Evolutionary conservation across 805 yeast species (phyloP).

Genomic region (Yarrowia keelungensis): DNA sequence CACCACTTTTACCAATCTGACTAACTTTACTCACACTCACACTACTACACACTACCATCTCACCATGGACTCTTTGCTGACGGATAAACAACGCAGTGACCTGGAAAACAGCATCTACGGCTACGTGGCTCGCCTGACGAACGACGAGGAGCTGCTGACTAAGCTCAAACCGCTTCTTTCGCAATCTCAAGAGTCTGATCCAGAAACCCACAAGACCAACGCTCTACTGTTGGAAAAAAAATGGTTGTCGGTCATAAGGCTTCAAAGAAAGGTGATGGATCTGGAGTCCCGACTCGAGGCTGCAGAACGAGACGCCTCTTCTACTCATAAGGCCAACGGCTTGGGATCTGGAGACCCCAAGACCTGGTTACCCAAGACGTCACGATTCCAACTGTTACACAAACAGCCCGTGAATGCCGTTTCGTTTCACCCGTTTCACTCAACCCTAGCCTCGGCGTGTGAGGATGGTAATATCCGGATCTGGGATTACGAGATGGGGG

Average conservation of each 20-base stretch:
- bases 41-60: neutral
- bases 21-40: neutral
- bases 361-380: slow-evolving; percentile 68
- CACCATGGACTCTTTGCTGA: slow-evolving; percentile 49
- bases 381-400: slow-evolving; percentile 59
- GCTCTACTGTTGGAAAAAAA: slow-evolving; percentile 66
- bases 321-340: neutral
- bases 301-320: slow-evolving; percentile 51
- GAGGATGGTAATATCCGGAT: slow-evolving; percentile 74
- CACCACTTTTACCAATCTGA: too few relatives aligned
- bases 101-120: slow-evolving; percentile 56
- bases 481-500: slow-evolving; percentile 73
- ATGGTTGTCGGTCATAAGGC: slow-evolving; percentile 84
- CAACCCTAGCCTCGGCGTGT: slow-evolving; percentile 68
- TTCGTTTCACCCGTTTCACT: slow-evolving; percentile 76
- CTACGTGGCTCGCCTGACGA: slow-evolving; percentile 44
- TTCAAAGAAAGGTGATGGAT: slow-evolving; percentile 74
- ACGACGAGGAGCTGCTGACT: slow-evolving; percentile 5
- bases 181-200: neutral
- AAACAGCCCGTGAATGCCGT: slow-evolving; percentile 66
- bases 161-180: slow-evolving; percentile 39
- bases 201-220: slow-evolving; percentile 45
- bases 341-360: slow-evolving; percentile 45
- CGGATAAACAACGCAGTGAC: slow-evolving; percentile 56
- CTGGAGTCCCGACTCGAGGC: slow-evolving; percentile 65